Evolutionary conservation across 345 rosid species (phyloP).

Genomic region (Euclidium syriacum): DNA sequence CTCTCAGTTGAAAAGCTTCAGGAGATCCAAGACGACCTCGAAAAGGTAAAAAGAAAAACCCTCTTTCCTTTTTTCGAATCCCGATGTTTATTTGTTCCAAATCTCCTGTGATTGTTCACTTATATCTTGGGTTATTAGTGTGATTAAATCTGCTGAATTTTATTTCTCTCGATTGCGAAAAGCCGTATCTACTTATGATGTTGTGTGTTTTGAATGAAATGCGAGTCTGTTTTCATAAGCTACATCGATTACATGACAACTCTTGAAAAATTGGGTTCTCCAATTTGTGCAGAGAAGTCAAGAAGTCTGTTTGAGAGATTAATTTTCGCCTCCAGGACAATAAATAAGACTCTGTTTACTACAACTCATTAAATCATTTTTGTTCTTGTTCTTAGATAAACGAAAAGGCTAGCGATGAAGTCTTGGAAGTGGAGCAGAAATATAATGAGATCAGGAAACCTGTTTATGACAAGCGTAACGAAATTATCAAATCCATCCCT

Average conservation of each 20-base stretch:
- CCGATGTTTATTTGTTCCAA: constrained; percentile 21
- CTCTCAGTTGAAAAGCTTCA: constrained; percentile 91
- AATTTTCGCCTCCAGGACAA: background rate
- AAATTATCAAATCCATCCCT: constrained; percentile 70
- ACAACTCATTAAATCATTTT: background rate
- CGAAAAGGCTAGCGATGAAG: constrained; percentile 88
- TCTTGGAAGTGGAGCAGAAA: constrained; percentile 86
- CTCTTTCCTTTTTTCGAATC: background rate
- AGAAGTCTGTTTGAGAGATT: background rate
- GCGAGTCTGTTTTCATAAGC: background rate
- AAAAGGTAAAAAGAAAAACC: constrained; percentile 63
- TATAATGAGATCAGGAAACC: constrained; percentile 80
- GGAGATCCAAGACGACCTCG: constrained; percentile 95
- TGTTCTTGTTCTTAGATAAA: constrained; percentile 44
- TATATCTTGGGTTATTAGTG: background rate
- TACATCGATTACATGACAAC: background rate
- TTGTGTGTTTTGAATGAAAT: background rate
- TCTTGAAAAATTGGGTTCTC: background rate
- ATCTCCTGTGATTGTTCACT: constrained; percentile 38
- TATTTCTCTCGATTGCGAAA: constrained; percentile 53
- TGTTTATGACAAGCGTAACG: constrained; percentile 74
- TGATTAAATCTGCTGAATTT: constrained; percentile 68
- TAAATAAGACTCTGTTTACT: background rate
- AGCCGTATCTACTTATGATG: background rate
- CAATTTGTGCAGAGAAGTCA: background rate